Base-by-base conservation (phyloP, 148 eudicot species). In the Tetragonia tetragonoides region DNA sequence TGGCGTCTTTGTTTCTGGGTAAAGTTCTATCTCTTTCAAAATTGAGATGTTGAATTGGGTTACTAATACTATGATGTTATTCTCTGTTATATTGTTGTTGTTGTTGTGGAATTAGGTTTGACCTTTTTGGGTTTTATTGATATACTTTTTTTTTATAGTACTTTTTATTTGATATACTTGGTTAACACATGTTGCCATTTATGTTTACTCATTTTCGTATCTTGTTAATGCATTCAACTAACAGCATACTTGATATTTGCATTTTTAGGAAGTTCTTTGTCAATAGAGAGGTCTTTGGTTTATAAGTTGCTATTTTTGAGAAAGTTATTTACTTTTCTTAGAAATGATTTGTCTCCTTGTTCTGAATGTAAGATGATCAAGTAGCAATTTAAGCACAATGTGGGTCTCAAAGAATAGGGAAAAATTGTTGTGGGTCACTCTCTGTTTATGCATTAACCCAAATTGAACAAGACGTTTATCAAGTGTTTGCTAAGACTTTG, bases 1-100 rank as follows among this genome's bases (percentile, higher is more conserved):
- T 40, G 87, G 89, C 56, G 89, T 84, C 64, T 87, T 87, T 70
- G 87, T 60, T 62, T 73, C 82, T 23, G 86, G 85, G 82, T 84
- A 86, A 79, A n/a, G n/a, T 17, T 12, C 5, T 34, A 75, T 20
- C 17, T 15, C 12, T 28, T 15, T 74, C 1, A 20, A 20, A 5
- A 1, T 44, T 37, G 40, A 37, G 40, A 37, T 17, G 38, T 34
- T 59, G 40, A 3, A 9, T 37, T 56, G 38, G 34, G 8, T 66
- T 39, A 6, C 44, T 46, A 68, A 20, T 53, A 10, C 42, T 23
- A 4, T 61, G 59, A 42, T 20, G 16, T 59, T 57, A 3, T 9
- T 23, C 4, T 74, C 12, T 74, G n/a, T 39, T 54, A n/a, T 57
- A 24, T 2, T 0, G 7, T 14, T n/a, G 23, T 5, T 39, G 23